These are phyloP conservation scores for Alopecurus myosuroides DNA, from an alignment of 176 grass and related monocot genomes.

Conservation along the genomic window DNA sequence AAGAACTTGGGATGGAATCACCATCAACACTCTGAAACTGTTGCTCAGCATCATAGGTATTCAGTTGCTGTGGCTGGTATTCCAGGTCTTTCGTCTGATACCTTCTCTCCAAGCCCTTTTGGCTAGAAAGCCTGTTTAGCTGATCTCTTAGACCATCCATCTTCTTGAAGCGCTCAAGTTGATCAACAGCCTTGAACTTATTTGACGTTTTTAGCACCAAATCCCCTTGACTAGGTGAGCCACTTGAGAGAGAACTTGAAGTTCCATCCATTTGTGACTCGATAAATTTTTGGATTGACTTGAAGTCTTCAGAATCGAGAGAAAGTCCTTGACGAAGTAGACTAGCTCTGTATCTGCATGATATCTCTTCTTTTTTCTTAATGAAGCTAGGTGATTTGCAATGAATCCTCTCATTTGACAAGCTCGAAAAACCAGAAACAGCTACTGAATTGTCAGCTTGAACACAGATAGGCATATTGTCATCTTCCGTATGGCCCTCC, in stretches of 20 bases:
- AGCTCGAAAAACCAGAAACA: slow-evolving; percentile 26
- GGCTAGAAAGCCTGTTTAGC: slow-evolving; percentile 49
- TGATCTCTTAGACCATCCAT: slow-evolving; percentile 69
- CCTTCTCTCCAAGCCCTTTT: slow-evolving; percentile 26
- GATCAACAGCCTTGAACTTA: slow-evolving; percentile 43
- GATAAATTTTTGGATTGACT: slow-evolving; percentile 45
- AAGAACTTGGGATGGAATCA: slow-evolving; percentile 36
- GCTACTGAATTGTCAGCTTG: not conserved
- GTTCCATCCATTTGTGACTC: slow-evolving; percentile 39
- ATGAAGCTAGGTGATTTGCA: slow-evolving; percentile 13
- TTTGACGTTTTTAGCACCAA: slow-evolving; percentile 9
- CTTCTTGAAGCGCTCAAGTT: slow-evolving; percentile 54
- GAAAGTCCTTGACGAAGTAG: slow-evolving; percentile 35
- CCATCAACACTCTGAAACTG: slow-evolving; percentile 36
- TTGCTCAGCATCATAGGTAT: slow-evolving; percentile 34
- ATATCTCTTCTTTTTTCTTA: slow-evolving; percentile 31
- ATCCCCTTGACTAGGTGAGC: slow-evolving; percentile 26
- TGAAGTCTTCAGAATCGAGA: slow-evolving; percentile 66
- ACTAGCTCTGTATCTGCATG: slow-evolving; percentile 17
- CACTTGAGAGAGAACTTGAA: slow-evolving; percentile 40
- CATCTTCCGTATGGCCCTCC: not conserved
- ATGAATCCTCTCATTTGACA: slow-evolving; percentile 40
- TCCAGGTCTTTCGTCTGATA: slow-evolving; percentile 28
- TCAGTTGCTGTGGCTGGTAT: slow-evolving; percentile 31
- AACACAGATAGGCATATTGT: not conserved